Conservation (phyloP, 1,139 yeast genomes). For the Blastobotrys serpentis region DNA sequence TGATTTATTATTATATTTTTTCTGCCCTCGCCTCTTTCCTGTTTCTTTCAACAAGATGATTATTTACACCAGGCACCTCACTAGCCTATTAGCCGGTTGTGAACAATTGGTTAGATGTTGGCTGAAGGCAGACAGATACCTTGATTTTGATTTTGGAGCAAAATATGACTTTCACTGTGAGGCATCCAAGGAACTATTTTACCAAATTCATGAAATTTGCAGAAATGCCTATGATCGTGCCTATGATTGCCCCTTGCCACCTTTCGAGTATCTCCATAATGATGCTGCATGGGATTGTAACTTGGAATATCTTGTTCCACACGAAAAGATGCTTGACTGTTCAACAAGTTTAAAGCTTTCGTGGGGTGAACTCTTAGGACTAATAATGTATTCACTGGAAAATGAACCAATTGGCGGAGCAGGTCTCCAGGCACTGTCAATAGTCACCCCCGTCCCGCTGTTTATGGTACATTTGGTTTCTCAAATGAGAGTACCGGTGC, state of each 20-base stretch:
- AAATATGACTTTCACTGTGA: not conserved
- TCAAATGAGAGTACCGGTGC: slow-evolving; percentile 7
- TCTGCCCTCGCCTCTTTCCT: not conserved
- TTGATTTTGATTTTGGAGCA: not conserved
- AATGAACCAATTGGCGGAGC: slow-evolving; percentile 7
- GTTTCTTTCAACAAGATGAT: not conserved
- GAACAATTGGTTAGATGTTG: not conserved
- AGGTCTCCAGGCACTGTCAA: not conserved
- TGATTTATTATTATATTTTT: not conserved
- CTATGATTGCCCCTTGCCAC: not conserved
- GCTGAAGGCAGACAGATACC: not conserved
- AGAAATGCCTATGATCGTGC: not conserved
- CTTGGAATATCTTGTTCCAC: slow-evolving; percentile 1
- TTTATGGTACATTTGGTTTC: slow-evolving; percentile 4
- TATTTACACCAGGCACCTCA: slow-evolving; percentile 1
- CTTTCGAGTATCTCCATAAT: not conserved
- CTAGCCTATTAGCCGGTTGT: slow-evolving; percentile 6
- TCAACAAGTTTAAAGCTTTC: not conserved
- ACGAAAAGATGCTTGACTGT: no score
- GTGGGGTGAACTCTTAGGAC: slow-evolving; percentile 3
- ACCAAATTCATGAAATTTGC: slow-evolving; percentile 3
- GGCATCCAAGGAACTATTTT: not conserved
- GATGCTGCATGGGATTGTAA: not conserved
- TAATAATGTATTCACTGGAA: slow-evolving; percentile 4
- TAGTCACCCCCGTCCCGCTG: slow-evolving; percentile 5